Evolutionary conservation across 225 moss, liverwort and hornwort genomes (phyloP), one percentile per base, ranked within the genome.

Genomic region (Bryum argenteum): DNA sequence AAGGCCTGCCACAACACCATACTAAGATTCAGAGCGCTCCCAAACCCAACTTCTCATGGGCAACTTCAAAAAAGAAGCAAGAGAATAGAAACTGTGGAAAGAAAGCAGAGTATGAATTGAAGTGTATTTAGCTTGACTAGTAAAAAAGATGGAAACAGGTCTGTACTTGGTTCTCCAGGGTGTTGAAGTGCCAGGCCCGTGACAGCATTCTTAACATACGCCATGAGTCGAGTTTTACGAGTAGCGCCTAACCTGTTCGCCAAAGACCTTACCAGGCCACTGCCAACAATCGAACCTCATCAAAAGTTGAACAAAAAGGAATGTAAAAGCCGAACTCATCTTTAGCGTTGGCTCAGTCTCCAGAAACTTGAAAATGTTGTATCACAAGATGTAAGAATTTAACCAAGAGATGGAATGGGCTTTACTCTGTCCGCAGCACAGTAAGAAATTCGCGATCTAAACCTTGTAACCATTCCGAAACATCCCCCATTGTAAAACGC

Each of bases 381-480:
- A 33, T 33, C 33, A 33, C 33, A 33, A 33, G 7, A 33, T 33
- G 1, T 33, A 33, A 33, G 1, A 33, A 33, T 33, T 33, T 33
- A 33, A 33, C 33, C 33, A 37, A 41, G 19, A 22, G 37, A 24
- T 21, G 21, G 52, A 37, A 50, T 70, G 28, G 66, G 39, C 78
- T 69, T 74, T 91, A 94, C 97, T 98, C 92, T 54, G 91, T 98
- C 78, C 97, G 86, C 21, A 98, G 75, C 69, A 98, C 88, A 69
- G 79, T 83, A 58, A 98, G 83, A 82, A 98, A 92, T 76, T 98
- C 97, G 43, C 94, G 92, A 77, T 95, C 89, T 71, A 98, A 85
- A 65, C 94, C 89, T 74, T 98, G 89, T 87, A 98, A 86, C 80
- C 94, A 98, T 37, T 92, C 87, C 67, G 97, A 98, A 59, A 98